Evolutionary conservation across 2,329 filamentous ascomycete genomes (phyloP).

Genomic region (Penicillium aurantiogriseum): DNA sequence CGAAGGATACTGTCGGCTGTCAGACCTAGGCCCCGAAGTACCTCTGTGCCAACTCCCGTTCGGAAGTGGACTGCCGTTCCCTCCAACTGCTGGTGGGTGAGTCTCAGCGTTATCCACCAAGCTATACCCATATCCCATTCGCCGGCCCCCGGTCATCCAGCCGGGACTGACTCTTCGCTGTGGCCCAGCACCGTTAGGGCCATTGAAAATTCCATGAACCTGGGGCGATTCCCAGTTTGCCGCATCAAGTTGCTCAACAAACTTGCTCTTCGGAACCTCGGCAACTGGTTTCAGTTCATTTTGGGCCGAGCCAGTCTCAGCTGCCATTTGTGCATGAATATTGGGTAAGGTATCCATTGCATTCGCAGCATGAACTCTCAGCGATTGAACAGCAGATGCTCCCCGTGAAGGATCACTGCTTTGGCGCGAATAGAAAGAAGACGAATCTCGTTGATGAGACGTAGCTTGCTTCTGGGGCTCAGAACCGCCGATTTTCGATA

Average conservation of each 20-base stretch:
- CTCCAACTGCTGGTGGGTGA: background rate
- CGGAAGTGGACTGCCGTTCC: background rate
- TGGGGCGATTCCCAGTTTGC: slow-evolving; percentile 1
- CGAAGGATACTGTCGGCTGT: background rate
- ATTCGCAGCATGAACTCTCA: slow-evolving; percentile 5
- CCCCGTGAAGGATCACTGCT: slow-evolving; percentile 15
- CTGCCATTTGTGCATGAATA: slow-evolving; percentile 3
- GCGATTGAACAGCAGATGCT: slow-evolving; percentile 6
- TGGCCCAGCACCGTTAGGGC: slow-evolving; percentile 5
- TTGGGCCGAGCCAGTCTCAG: background rate
- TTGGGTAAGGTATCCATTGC: slow-evolving; percentile 1
- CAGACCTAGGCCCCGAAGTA: background rate
- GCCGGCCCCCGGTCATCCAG: slow-evolving; percentile 44
- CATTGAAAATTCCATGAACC: background rate
- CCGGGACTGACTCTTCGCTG: slow-evolving; percentile 40
- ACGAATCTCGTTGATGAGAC: slow-evolving; percentile 15
- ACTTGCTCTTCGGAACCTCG: slow-evolving; percentile 29
- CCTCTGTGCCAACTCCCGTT: background rate
- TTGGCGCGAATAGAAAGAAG: slow-evolving; percentile 31
- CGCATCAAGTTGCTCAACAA: slow-evolving; percentile 33
- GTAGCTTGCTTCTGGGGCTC: background rate
- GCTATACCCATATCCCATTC: slow-evolving; percentile 42
- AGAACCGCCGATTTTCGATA: background rate
- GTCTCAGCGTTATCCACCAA: slow-evolving; percentile 32
- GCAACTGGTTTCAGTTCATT: background rate